Evolutionary conservation across 306 rosid genomes (phyloP), one percentile per base, ranked within the genome.

Genomic region (Glycine tomentella): DNA sequence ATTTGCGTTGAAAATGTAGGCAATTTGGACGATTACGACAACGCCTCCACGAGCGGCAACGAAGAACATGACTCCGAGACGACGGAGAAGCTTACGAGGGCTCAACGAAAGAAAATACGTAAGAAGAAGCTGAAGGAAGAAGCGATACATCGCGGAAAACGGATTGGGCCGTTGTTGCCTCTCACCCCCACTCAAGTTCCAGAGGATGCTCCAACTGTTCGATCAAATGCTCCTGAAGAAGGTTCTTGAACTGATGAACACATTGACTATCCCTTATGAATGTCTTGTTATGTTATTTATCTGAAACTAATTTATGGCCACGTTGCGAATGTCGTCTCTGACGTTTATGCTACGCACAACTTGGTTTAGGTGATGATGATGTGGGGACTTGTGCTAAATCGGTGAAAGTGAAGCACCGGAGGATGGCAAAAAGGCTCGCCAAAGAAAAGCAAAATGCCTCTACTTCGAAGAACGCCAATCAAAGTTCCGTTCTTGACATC

Each of bases 101-200:
- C 97, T 55, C 98, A 93, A 46, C 72, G 95, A 74, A 93, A 93
- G 83, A 91, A 75, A 66, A 80, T 86, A 56, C 91, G 97, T 13
- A 89, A 73, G 75, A 91, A 84, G 89, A 91, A 77, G 86, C 81
- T 90, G 2, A 90, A 85, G 88, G 90, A 84, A 65, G 97, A 91
- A 44, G 82, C 89, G 40, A 44, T 72, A 7, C 86, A 84, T 45
- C 91, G 93, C 1, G 86, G 89, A 2, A 83, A 85, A 38, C 59
- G 89, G 14, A 81, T 91, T 59, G 98, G 98, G 25, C 95, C 97
- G 0, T 71, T 90, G 76, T 64, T 90, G 69, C 91, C 31, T 25
- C 31, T 25, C 0, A 1, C 17, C 9, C 46, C 44, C 49, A 36
- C 25, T 2, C 77, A 9, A 50, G 7, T 80, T 74, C 79, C 84